Conservation (phyloP, 2,329 filamentous ascomycete species). For the Cryphonectria nitschkei region DNA sequence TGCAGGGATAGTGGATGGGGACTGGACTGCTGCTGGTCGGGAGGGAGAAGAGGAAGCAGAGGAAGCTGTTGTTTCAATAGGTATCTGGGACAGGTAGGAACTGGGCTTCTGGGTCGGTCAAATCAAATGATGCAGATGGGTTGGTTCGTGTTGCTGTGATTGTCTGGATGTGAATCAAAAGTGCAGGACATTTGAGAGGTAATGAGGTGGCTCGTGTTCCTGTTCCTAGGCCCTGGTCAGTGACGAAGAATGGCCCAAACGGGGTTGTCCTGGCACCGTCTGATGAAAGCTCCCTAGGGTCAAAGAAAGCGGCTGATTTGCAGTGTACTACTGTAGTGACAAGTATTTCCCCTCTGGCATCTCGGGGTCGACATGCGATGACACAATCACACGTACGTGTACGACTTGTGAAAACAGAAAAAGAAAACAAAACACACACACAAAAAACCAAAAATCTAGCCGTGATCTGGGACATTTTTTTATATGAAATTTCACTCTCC, state of each 20-base stretch:
- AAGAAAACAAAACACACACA: not conserved
- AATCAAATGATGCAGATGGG: slow-evolving; percentile 6
- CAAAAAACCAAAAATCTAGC: not conserved
- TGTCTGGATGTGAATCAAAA: slow-evolving; percentile 15
- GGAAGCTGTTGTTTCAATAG: not conserved
- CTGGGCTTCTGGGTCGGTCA: not conserved
- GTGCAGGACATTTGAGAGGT: slow-evolving; percentile 23
- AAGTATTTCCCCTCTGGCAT: not conserved
- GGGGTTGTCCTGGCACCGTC: not conserved
- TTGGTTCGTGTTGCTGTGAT: slow-evolving; percentile 15
- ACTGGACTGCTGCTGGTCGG: not conserved
- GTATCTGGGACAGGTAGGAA: not conserved
- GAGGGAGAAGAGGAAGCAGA: not conserved
- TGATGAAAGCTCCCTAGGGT: not conserved
- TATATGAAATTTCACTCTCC: not conserved
- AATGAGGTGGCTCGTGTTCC: slow-evolving; percentile 25
- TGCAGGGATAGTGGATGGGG: not conserved
- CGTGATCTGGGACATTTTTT: not conserved
- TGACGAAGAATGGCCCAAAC: slow-evolving; percentile 3
- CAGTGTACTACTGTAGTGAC: not conserved
- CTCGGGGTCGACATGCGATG: not conserved
- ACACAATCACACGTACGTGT: not conserved
- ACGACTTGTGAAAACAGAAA: not conserved
- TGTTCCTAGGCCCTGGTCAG: slow-evolving; percentile 7
- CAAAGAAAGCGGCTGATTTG: not conserved